phyloP scores from a whole-genome alignment of 306 rosid genomes.

The Dicorynia guianensis region DNA sequence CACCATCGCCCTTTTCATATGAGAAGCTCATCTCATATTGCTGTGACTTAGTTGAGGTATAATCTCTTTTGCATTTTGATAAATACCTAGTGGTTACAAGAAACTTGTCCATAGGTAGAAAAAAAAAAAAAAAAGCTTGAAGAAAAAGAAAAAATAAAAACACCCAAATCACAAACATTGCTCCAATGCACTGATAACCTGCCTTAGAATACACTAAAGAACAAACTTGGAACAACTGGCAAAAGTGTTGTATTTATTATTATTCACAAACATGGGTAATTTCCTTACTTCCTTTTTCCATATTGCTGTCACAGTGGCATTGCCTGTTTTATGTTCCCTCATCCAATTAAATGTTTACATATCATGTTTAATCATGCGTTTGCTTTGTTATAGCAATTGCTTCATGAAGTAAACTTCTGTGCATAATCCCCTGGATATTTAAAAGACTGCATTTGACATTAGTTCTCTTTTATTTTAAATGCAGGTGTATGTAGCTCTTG shows the following conservation, averaged over 20 bases:
- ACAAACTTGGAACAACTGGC: not conserved
- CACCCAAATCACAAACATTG: not conserved
- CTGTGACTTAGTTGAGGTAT: conserved; percentile 73
- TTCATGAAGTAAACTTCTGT: not conserved
- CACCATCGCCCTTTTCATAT: conserved; percentile 68
- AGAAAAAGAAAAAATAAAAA: conserved; percentile 18
- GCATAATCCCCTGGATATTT: conserved; percentile 3
- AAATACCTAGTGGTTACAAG: conserved; percentile 18
- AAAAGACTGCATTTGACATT: conserved; percentile 16
- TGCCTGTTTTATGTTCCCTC: not conserved
- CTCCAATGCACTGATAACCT: conserved; percentile 4
- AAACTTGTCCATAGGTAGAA: conserved; percentile 29
- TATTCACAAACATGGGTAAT: conserved; percentile 1
- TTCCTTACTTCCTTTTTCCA: conserved; percentile 16
- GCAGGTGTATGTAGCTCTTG: conserved; percentile 43
- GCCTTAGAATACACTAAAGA: conserved; percentile 14
- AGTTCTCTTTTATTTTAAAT: conserved; percentile 25
- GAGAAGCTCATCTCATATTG: conserved; percentile 70
- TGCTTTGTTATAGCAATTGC: conserved; percentile 3
- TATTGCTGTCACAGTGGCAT: not conserved
- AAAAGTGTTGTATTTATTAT: not conserved
- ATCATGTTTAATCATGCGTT: not conserved
- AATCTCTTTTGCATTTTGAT: conserved; percentile 34
- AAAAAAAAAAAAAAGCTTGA: conserved; percentile 24
- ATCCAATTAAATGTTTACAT: not conserved